Percentiles rank a stretch among this genome's conserved stretches.
These are phyloP conservation scores for Diaporthe ilicicola DNA, from an alignment of 2,329 filamentous ascomycete species.

Conservation along the genomic window DNA sequence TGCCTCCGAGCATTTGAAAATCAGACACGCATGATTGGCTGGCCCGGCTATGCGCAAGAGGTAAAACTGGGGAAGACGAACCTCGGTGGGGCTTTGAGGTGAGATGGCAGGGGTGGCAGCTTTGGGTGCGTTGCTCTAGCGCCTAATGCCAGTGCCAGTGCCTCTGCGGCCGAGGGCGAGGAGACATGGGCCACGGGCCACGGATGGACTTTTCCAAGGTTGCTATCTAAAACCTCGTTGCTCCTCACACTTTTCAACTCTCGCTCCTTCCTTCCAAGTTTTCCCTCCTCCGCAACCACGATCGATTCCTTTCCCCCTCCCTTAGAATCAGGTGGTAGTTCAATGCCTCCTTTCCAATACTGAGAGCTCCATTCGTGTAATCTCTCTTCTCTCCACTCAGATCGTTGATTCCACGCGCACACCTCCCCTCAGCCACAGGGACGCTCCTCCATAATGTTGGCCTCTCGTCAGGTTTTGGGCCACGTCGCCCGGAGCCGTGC, in stretches of 20 bases:
- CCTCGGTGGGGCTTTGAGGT: slow-evolving; percentile 18
- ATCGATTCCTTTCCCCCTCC: slow-evolving; percentile 9
- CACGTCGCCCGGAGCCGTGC: slow-evolving; percentile 68
- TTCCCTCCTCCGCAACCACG: slow-evolving; percentile 17
- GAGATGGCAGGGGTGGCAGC: slow-evolving; percentile 28
- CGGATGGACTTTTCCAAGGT: slow-evolving; percentile 13
- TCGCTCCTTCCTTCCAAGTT: slow-evolving; percentile 5
- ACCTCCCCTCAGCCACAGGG: slow-evolving; percentile 26
- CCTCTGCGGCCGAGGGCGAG: slow-evolving; percentile 29
- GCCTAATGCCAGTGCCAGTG: slow-evolving; percentile 24
- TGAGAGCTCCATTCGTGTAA: slow-evolving; percentile 39
- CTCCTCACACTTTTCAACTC: slow-evolving; percentile 30
- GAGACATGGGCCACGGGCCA: slow-evolving; percentile 26
- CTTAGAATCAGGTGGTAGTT: slow-evolving; percentile 23
- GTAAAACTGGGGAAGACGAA: slow-evolving; percentile 21
- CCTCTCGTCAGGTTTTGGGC: slow-evolving; percentile 76
- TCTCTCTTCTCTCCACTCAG: slow-evolving; percentile 30
- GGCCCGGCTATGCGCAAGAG: slow-evolving; percentile 23
- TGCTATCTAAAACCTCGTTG: slow-evolving; percentile 34
- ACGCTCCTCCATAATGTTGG: slow-evolving; percentile 67
- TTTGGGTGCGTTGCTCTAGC: slow-evolving; percentile 20
- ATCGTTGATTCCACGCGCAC: slow-evolving; percentile 17
- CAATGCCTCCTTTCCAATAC: slow-evolving; percentile 30
- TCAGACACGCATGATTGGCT: slow-evolving; percentile 28
- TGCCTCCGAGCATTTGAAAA: slow-evolving; percentile 30